Base-by-base conservation (phyloP, 2,329 filamentous ascomycete species). In the Cyanodermella asteris region DNA sequence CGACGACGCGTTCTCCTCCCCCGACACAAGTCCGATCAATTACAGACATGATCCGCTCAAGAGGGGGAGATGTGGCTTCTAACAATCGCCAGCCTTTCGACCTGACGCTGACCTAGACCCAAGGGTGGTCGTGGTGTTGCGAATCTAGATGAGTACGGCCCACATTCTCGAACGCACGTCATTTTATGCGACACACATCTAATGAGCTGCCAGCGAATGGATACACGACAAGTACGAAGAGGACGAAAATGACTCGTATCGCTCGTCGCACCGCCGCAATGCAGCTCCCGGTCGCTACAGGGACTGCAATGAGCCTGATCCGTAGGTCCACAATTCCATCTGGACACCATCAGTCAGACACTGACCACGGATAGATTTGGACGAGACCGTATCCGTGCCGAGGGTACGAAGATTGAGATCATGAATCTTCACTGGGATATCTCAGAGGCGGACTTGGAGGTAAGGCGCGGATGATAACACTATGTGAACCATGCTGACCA, bases 371-470 rank as follows among this genome's bases (percentile, higher is more conserved):
- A n/a, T n/a, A n/a, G n/a, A n/a, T n/a, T n/a, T n/a, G n/a, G n/a
- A n/a, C n/a, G n/a, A n/a, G 34, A 26, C 23, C 38, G 35, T 18
- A 65, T 65, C 40, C 57, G 63, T 18, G 42, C 52, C 16, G 51
- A 53, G 28, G 69, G 71, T 37, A 59, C 70, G 22, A 84, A 78
- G 49, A 50, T 93, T 36, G 72, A 72, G 35, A 72, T 91, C 32
- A 78, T 90, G 32, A 91, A 91, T 44, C 55, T 93, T 29, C 82
- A 93, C 47, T 93, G 91, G 47, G 82, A 93, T 31, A 61, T 93
- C 33, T 82, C 74, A 8, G 69, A 84, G 46, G 70, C 72, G 18
- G 82, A 91, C 42, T 60, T 91, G 27, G 64, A 75, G 40, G 80
- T 90, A 56, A 26, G 51, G 38, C 13, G 14, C 50, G 24, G 7